Evolutionary conservation across 2,329 filamentous ascomycete species (phyloP).

Genomic region (Aspergillus neotritici): DNA sequence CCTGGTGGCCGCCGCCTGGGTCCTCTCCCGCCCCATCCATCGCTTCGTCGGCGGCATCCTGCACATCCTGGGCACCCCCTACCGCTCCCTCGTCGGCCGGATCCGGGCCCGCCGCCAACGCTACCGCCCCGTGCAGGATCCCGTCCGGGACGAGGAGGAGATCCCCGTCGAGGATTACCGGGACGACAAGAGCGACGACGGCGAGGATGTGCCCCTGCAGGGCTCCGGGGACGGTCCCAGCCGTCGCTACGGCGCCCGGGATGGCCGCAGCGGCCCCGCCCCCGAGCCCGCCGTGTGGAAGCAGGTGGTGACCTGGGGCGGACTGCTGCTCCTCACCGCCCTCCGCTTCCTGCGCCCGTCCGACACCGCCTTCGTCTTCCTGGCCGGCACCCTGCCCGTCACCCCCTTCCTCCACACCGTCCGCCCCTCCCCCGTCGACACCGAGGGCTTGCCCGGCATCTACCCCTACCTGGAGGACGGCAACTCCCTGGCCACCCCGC

Average conservation of each 20-base stretch:
- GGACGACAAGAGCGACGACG: conserved; percentile 21
- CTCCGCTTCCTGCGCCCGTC: conserved; percentile 25
- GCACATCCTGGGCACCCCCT: conserved; percentile 19
- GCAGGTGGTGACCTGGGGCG: conserved; percentile 18
- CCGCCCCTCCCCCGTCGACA: conserved; percentile 17
- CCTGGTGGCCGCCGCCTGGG: conserved; percentile 20
- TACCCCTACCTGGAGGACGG: conserved; percentile 18
- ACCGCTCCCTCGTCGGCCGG: conserved; percentile 12
- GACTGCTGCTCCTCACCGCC: conserved; percentile 17
- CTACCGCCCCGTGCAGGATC: conserved; percentile 4
- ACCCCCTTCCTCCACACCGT: conserved; percentile 17
- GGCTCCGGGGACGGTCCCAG: conserved; percentile 5
- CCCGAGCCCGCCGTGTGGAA: conserved; percentile 1
- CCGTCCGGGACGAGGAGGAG: conserved; percentile 21
- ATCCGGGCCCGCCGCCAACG: conserved; percentile 7
- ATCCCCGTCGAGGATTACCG: conserved; percentile 20
- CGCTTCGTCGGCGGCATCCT: conserved; percentile 22
- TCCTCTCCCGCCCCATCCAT: conserved; percentile 22
- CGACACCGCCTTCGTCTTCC: conserved; percentile 22
- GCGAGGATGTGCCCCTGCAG: conserved; percentile 13
- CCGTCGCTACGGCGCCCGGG: no score
- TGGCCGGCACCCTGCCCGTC: conserved; percentile 21
- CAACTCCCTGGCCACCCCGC: conserved; percentile 15
- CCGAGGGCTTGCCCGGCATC: conserved; percentile 14
- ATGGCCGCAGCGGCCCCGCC: no score